Evolutionary conservation across 495 filamentous ascomycete genomes (phyloP).

Genomic region (Cercophora samala): DNA sequence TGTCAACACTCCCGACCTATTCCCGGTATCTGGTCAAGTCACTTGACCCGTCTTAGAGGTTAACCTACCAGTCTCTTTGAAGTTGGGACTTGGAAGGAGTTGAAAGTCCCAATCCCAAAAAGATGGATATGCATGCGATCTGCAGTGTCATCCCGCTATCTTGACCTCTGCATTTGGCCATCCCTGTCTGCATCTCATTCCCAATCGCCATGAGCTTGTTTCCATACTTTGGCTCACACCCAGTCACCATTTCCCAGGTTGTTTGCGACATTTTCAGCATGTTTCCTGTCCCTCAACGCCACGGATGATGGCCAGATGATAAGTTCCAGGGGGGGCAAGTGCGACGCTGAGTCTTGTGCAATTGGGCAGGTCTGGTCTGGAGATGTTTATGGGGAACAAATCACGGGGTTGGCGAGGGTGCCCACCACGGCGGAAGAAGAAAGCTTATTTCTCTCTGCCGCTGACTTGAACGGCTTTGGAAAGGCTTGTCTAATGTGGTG

Average conservation of each 20-base stretch:
- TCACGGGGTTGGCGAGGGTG: neutral
- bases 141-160: neutral
- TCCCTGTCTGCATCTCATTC: neutral
- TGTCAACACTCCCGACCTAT: neutral
- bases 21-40: neutral
- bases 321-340: neutral
- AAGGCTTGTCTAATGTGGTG: slow-evolving; percentile 1
- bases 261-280: neutral
- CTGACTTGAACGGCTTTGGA: neutral
- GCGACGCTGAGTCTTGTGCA: neutral
- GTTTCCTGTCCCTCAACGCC: neutral
- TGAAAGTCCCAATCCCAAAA: neutral
- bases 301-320: neutral
- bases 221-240: neutral
- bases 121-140: neutral
- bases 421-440: neutral
- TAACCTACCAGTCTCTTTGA: neutral
- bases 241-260: neutral
- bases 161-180: neutral
- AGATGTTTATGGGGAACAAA: neutral
- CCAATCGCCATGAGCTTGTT: neutral
- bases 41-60: neutral
- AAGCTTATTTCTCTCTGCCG: slow-evolving; percentile 11
- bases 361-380: neutral
- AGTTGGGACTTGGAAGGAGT: neutral